Conservation (phyloP, 2,329 filamentous ascomycete genomes). For the Pseudopyrenochaeta lycopersici region DNA sequence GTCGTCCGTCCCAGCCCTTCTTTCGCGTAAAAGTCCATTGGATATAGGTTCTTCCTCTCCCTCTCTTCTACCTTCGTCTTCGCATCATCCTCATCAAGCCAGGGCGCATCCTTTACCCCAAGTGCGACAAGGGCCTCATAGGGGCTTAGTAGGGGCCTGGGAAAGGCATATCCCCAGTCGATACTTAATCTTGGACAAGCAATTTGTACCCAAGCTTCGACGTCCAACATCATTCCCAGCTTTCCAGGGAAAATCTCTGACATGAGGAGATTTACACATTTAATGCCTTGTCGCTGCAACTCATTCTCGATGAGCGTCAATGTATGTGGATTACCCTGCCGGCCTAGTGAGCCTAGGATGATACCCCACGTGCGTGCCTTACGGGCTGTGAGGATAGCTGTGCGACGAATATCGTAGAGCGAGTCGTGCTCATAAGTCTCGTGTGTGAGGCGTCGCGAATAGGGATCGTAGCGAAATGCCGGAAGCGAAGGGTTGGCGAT, state of each 20-base stretch:
- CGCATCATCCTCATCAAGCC: constrained; percentile 65
- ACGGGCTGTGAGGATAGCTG: constrained; percentile 79
- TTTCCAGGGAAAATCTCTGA: constrained; percentile 98
- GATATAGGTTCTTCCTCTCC: constrained; percentile 74
- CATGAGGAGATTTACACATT: constrained; percentile 84
- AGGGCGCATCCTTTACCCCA: constrained; percentile 73
- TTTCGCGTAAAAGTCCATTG: constrained; percentile 98
- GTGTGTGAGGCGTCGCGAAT: constrained; percentile 87
- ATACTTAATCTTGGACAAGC: constrained; percentile 97
- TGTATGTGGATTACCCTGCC: constrained; percentile 95
- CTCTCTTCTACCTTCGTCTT: constrained; percentile 41
- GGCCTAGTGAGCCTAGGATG: constrained; percentile 89
- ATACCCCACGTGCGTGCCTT: constrained; percentile 90
- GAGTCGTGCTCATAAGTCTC: constrained; percentile 93
- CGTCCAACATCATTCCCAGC: constrained; percentile 87
- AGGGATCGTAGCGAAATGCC: constrained; percentile 96
- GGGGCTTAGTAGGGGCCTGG: constrained; percentile 85
- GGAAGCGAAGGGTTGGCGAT: constrained; percentile 93
- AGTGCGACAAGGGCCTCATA: constrained; percentile 95
- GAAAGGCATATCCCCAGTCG: constrained; percentile 98
- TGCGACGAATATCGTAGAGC: constrained; percentile 81
- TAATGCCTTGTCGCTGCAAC: constrained; percentile 75
- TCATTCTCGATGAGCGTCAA: constrained; percentile 85
- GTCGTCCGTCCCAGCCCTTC: constrained; percentile 87
- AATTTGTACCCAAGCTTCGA: constrained; percentile 98